Conservation (phyloP, 257 asterid species). For the Fraxinus quadrangulata region DNA sequence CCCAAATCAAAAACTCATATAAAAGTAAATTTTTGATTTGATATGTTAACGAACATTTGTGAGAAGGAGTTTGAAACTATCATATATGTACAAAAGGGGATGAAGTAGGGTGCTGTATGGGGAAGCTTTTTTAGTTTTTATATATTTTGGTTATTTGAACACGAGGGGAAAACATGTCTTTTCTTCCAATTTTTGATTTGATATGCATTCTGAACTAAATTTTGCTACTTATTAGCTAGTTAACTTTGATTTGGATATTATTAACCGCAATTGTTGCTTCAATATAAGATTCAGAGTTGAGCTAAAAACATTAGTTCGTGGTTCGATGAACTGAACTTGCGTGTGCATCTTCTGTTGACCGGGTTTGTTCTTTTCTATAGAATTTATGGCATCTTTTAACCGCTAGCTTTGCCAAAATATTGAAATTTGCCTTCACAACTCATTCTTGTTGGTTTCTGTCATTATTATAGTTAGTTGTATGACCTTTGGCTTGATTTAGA, state of each 20-base stretch:
- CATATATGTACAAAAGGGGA: too few species aligned
- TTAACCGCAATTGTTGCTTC: background rate
- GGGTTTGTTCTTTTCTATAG: background rate
- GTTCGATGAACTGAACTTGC: background rate
- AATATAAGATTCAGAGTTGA: background rate
- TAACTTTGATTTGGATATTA: background rate
- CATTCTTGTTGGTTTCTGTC: background rate
- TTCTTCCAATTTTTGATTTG: too few species aligned
- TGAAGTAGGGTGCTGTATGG: background rate
- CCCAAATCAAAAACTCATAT: too few species aligned
- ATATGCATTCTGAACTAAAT: background rate
- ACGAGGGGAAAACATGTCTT: background rate
- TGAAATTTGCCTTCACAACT: background rate
- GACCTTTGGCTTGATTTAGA: background rate
- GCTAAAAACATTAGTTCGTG: background rate
- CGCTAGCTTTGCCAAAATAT: background rate
- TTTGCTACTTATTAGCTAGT: background rate
- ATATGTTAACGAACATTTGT: too few species aligned
- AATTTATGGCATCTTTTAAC: background rate
- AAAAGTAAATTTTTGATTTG: too few species aligned
- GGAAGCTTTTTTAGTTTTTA: background rate
- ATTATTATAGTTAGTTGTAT: background rate
- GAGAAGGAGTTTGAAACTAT: too few species aligned
- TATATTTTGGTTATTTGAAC: background rate
- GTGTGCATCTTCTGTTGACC: background rate